Base-by-base conservation (phyloP, 768 basidiomycete genomes). In the Lentinula sp. region DNA sequence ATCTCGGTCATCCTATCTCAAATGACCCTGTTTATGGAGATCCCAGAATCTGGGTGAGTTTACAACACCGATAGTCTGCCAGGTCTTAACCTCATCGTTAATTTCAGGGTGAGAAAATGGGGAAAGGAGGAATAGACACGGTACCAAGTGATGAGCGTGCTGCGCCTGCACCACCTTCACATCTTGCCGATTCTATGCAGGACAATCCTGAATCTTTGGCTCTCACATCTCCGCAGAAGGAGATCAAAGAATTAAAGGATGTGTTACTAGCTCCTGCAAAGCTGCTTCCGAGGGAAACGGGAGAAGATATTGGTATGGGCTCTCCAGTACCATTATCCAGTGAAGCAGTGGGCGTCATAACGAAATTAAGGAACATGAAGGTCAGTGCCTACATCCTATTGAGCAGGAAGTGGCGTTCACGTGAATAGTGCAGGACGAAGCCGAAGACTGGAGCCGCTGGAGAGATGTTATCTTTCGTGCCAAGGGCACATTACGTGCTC, bases 21-120 rank as follows among this genome's bases (percentile, higher is more conserved):
- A 98, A 99, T 70, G 97, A 98, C 66, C 92, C 95, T 2, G 82
- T 98, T 2, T 99, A 99, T 73, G 88, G 89, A 16, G 89, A 90
- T 62, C 76, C 78, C 37, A 81, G 80, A 43, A 91, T 91, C 56
- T 93, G 91, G 91, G 91, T 86, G 66, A 43, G 69, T 65, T 28
- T 54, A 23, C 64, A 15, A 59, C 53, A 32, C n/a, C 9, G 11
- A 15, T 32, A 51, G 9, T 51, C 15, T 10, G 2, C 50, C 31
- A 49, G 11, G 3, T 5, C 34, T 3, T 32, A 5, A 5, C n/a
- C 32, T 51, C 50, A 51, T 34, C 11, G 31, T 23, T 48, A 16
- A 34, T 21, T 28, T 1, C 59, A 91, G 93, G 93, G 93, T 37
- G 72, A 78, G 31, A 81, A 83, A 16, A 70, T 91, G 6, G 94